Evolutionary conservation across 192 early-diverging fungal genomes (phyloP).

Genomic region (Podila clonocystis): DNA sequence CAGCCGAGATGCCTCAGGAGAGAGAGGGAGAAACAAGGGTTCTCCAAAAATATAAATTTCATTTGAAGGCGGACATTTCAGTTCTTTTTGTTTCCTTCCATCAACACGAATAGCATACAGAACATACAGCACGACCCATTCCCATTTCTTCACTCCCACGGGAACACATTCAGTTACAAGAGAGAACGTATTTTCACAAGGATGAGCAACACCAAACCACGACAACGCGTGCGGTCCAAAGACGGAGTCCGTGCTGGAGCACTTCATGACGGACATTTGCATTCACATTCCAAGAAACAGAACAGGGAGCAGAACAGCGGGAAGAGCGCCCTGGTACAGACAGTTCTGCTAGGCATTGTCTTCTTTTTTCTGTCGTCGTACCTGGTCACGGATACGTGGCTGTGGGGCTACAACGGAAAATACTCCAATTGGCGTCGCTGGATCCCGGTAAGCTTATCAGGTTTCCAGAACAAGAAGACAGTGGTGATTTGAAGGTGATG

Average conservation of each 20-base stretch:
- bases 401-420: slow-evolving; percentile 79
- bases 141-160: no score
- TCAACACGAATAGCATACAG: no score
- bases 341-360: slow-evolving; percentile 25
- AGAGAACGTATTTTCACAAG: no score
- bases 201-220: neutral
- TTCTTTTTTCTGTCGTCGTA: slow-evolving; percentile 67
- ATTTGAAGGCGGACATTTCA: no score
- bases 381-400: slow-evolving; percentile 79
- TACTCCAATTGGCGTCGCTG: slow-evolving; percentile 77
- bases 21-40: no score
- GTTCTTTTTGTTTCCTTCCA: no score
- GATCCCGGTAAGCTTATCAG: slow-evolving; percentile 63
- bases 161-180: no score
- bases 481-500: neutral
- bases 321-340: slow-evolving; percentile 29
- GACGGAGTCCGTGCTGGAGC: neutral
- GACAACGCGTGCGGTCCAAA: neutral
- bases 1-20: no score
- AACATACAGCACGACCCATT: no score
- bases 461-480: neutral
- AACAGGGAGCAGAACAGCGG: neutral
- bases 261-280: slow-evolving; percentile 14
- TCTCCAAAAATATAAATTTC: no score
- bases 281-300: slow-evolving; percentile 17